Evolutionary conservation across 148 eudicot genomes (phyloP).

Genomic region (Camellia sinensis): DNA sequence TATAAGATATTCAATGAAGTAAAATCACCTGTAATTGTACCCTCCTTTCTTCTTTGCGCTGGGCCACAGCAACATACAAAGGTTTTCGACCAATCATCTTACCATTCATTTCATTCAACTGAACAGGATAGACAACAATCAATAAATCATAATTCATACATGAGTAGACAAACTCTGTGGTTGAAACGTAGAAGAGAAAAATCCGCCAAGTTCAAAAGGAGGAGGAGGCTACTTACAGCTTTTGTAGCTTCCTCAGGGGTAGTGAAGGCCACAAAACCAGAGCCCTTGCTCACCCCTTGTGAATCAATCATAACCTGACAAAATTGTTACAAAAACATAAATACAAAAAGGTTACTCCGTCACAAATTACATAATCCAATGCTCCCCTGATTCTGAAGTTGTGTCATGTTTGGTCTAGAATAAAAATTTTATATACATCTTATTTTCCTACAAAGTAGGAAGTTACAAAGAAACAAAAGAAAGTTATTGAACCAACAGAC

Average conservation of each 20-base stretch:
- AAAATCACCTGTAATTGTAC: conserved; percentile 20
- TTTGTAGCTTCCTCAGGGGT: conserved; percentile 54
- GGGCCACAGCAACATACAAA: conserved; percentile 26
- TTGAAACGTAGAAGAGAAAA: neutral
- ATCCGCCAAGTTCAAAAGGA: neutral
- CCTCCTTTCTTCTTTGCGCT: conserved; percentile 29
- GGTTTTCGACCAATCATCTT: conserved; percentile 24
- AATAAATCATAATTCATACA: neutral
- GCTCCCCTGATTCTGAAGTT: no score
- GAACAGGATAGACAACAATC: neutral
- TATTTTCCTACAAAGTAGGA: no score
- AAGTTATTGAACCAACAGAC: neutral
- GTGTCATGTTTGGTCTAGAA: no score
- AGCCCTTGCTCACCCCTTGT: conserved; percentile 58
- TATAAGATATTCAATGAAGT: neutral
- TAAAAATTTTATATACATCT: no score
- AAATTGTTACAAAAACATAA: neutral
- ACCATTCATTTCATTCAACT: conserved; percentile 28
- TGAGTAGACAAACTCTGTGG: neutral
- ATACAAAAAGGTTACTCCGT: neutral
- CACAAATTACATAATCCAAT: neutral
- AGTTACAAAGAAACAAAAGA: no score
- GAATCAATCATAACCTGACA: conserved; percentile 46
- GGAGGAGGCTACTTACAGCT: conserved; percentile 45
- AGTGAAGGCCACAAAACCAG: conserved; percentile 72